A percentile compares a stretch with the other conserved stretches of the same genome.
These are phyloP conservation scores for Bipolaris sorokiniana DNA, from an alignment of 2,329 filamentous ascomycete genomes.

Conservation along the genomic window DNA sequence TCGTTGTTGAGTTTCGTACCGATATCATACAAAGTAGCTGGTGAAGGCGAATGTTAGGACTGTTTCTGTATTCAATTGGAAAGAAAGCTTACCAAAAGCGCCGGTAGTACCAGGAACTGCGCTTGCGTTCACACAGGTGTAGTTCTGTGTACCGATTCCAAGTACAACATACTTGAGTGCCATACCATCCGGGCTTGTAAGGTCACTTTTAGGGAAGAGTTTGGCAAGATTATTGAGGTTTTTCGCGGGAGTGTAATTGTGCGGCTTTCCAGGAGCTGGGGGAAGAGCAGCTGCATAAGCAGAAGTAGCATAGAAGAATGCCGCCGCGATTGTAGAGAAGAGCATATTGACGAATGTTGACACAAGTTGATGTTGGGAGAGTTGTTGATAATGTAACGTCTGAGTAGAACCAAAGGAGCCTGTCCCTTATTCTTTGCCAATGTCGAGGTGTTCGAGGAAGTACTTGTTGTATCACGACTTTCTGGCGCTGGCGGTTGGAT, in stretches of 20 bases:
- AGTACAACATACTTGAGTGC: conserved; percentile 55
- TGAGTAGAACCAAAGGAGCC: background rate
- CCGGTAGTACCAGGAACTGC: conserved; percentile 42
- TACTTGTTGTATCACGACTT: conserved; percentile 22
- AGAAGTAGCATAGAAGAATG: conserved; percentile 28
- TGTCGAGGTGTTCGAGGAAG: conserved; percentile 24
- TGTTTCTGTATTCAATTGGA: background rate
- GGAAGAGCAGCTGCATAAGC: conserved; percentile 22
- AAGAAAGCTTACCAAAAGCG: conserved; percentile 36
- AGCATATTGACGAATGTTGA: conserved; percentile 32
- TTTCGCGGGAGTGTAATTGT: conserved; percentile 22
- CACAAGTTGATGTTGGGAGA: background rate
- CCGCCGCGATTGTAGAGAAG: conserved; percentile 33
- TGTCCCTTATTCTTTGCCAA: background rate
- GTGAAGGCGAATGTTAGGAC: conserved; percentile 17
- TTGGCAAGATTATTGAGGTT: conserved; percentile 35
- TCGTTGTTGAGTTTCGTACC: conserved; percentile 41
- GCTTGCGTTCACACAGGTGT: conserved; percentile 51
- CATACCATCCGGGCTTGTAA: conserved; percentile 33
- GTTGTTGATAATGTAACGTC: background rate
- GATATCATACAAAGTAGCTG: conserved; percentile 47
- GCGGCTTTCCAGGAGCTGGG: conserved; percentile 18
- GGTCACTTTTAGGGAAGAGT: conserved; percentile 38
- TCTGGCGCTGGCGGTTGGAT: conserved; percentile 25
- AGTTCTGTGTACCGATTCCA: conserved; percentile 61